A percentile compares a stretch with the other conserved stretches of the same genome.
Conservation (phyloP, 768 basidiomycete species). For the Clavaria fumosa region DNA sequence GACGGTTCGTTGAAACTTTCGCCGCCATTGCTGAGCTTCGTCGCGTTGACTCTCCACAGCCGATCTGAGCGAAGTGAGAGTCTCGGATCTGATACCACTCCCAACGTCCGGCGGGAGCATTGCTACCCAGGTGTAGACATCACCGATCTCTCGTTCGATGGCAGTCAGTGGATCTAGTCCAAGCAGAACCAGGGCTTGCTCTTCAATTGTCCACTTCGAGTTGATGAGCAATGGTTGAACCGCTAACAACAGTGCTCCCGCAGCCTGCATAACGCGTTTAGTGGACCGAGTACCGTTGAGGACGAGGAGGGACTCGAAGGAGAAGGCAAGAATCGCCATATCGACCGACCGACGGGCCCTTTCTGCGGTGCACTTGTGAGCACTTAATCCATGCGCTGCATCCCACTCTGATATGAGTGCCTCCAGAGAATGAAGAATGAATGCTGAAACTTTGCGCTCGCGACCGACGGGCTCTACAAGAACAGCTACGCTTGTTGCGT, state of each 20-base stretch:
- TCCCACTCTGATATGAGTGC: slow-evolving; percentile 35
- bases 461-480: slow-evolving; percentile 34
- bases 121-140: slow-evolving; percentile 24
- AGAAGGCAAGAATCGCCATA: slow-evolving; percentile 44
- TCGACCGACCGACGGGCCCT: slow-evolving; percentile 55
- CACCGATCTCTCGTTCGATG: slow-evolving; percentile 18
- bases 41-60: slow-evolving; percentile 7
- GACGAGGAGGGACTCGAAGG: slow-evolving; percentile 51
- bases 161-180: slow-evolving; percentile 51
- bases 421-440: slow-evolving; percentile 50
- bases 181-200: slow-evolving; percentile 48
- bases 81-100: slow-evolving; percentile 50
- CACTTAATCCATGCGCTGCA: slow-evolving; percentile 14
- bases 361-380: slow-evolving; percentile 41
- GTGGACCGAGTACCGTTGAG: slow-evolving; percentile 51
- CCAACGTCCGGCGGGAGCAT: slow-evolving; percentile 28
- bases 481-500: slow-evolving; percentile 12
- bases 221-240: slow-evolving; percentile 26
- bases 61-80: slow-evolving; percentile 24
- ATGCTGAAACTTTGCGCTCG: slow-evolving; percentile 46
- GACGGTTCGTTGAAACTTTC: slow-evolving; percentile 36
- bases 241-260: slow-evolving; percentile 32
- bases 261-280: slow-evolving; percentile 43
- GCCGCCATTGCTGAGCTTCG: slow-evolving; percentile 14
- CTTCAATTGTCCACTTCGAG: slow-evolving; percentile 39